phyloP scores from a whole-genome alignment of 108 stramenopile genomes.

The Bacterosira constricta region DNA sequence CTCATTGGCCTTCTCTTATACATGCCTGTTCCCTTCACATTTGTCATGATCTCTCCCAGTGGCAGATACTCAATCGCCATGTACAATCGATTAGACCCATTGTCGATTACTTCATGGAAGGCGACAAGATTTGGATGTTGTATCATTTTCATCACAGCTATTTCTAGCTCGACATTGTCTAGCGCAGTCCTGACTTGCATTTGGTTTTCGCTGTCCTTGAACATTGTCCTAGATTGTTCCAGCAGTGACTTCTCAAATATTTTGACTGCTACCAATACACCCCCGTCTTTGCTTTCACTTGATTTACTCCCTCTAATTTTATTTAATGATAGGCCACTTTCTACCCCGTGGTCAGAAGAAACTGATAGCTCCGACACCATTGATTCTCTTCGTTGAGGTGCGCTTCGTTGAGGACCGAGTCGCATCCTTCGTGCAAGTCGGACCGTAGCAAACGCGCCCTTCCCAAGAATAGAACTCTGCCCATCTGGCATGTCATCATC shows the following conservation, averaged over 20 bases:
- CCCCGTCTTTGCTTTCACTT: constrained; percentile 29
- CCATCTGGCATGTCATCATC: constrained; percentile 35
- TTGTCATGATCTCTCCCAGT: constrained; percentile 84
- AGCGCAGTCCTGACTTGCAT: constrained; percentile 68
- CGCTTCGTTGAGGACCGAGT: no score
- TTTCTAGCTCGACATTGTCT: constrained; percentile 81
- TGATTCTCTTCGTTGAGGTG: neutral
- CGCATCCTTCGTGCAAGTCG: constrained; percentile 68
- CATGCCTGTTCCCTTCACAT: constrained; percentile 51
- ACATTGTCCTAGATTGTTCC: constrained; percentile 64
- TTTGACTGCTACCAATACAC: constrained; percentile 78
- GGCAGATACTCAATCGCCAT: constrained; percentile 86
- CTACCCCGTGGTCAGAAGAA: neutral
- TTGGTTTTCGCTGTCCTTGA: constrained; percentile 42
- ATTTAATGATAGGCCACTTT: neutral
- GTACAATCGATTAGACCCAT: constrained; percentile 67
- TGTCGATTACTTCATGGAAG: constrained; percentile 79
- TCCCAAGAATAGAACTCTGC: constrained; percentile 54
- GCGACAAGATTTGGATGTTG: constrained; percentile 78
- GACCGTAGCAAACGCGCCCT: constrained; percentile 75
- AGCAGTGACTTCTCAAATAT: constrained; percentile 70
- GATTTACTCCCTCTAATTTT: neutral
- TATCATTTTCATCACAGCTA: constrained; percentile 86
- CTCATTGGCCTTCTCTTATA: constrained; percentile 47
- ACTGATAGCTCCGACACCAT: neutral